Base-by-base conservation (phyloP, 192 early-diverging fungal genomes). In the Coemansia pectinata region DNA sequence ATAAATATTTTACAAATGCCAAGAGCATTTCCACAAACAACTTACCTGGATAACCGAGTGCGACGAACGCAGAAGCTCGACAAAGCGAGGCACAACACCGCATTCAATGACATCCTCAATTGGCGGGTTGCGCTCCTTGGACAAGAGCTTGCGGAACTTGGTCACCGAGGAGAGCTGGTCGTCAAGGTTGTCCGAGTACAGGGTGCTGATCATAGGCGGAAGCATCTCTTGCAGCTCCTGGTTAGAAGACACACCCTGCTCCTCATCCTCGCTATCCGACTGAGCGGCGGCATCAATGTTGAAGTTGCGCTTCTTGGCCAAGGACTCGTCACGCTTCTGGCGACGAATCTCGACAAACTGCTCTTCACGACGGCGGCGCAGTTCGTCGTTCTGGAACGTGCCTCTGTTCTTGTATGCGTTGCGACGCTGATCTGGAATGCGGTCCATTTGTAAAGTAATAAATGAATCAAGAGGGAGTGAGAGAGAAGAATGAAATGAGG, bases 91-190 rank as follows among this genome's bases (percentile, higher is more conserved):
- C 39, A 99, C 93, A 29, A 97, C 96, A 14, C 93, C 93, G 76
- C 90, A 93, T 66, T 85, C 86, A 69, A 99, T 98, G 65, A 98
- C 95, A 78, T 97, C 91, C 62, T 94, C 94, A 74, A 99, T 99
- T 23, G 97, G 97, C 45, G 96, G 97, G 84, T 95, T 94, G 66
- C 89, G 89, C 81, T 97, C 96, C 88, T 90, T 87, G 27, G 96
- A 98, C 39, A 99, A 89, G 23, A 98, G 85, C 85, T 97, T 97
- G 77, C 96, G 88, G 86, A 99, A 99, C 62, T 88, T 89, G 12
- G 91, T 89, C 31, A 94, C 95, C 12, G 95, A 89, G 11, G 85
- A 67, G 39, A 94, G 79, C 81, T 98, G 95, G 27, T 85, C 86
- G 40, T 96, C 93, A 9, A 89, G 78, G 72, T 93, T 87, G 19